Base-by-base conservation (phyloP, 345 rosid species). In the Odontarrhena argentea region DNA sequence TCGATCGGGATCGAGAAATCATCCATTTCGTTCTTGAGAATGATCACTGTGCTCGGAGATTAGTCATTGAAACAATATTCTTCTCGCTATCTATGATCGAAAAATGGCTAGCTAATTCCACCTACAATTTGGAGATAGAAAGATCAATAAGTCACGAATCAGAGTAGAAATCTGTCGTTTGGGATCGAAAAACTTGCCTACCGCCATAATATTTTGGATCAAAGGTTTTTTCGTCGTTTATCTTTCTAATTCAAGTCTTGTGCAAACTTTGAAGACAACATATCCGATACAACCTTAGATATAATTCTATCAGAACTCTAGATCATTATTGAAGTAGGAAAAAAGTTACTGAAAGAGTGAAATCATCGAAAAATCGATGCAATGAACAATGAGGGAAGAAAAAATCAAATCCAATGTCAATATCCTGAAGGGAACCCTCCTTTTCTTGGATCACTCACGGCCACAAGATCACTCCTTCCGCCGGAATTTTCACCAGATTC, bases 1-100 rank as follows among this genome's bases (percentile, higher is more conserved):
- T 26, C 0, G 88, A 3, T 26, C 0, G 88, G 86, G 32, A 78
- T 76, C 9, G 88, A 82, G 77, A 85, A 87, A 66, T 84, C 88
- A 18, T 81, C 87, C 94, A 87, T 87, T 69, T 87, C 82, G 22
- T 87, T 85, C 77, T 87, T 84, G 9, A 85, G 68, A 53, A 87
- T 71, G 1, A 85, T 81, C 13, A 91, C 91, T 0, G 91, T 84
- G 40, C 79, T 77, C 1, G 80, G 81, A 26, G 91, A 85, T 43
- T 79, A 12, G 94, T 85, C 80, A 85, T 83, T 9, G 91, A 74
- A 26, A 85, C 86, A 9, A 80, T 87, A 49, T 85, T 87, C 42
- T 79, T 18, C 3, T 82, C 76, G 0, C 9, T 8, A 50, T 87
- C 94, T 49, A 87, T 76, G 36, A 85, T 69, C 18, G 87, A 85